Evolutionary conservation across 192 early-diverging fungal genomes (phyloP), one percentile per base, ranked within the genome.

Genomic region (Dimargaris xerosporica): DNA sequence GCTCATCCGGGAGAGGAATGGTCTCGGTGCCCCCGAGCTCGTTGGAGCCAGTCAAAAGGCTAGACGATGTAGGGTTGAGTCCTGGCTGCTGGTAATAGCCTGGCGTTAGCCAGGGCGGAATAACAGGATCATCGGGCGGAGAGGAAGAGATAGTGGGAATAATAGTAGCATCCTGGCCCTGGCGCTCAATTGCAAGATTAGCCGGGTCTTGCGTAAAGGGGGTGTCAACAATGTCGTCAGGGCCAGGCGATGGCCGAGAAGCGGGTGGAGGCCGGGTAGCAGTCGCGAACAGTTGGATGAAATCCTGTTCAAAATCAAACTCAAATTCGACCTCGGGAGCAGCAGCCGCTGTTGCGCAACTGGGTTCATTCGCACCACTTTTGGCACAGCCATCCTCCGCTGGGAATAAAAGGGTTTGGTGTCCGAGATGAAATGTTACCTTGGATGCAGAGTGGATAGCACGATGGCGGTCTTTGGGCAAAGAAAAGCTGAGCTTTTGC

Each of bases 171-270:
- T 54, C 53, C 3, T 54, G 53, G 53, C 21, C 28, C 15, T 54
- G 3, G 15, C 19, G 5, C 29, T 17, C 53, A 17, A 28, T 19
- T 1, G 29, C 21, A 17, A 17, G 53, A 16, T 17, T 10, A 15
- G 29, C 53, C 53, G 53, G 53, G 53, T 54, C 53, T 10, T 54
- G 53, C 3, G 53, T 54, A 26, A 54, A 54, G 3, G 19, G 53
- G 2, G 53, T 54, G 3, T 54, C 29, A 13, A 54, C 53, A 54
- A 54, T 54, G 3, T 54, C 53, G 29, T 54, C 53, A 45, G 9
- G 9, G 44, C 17, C 44, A 12, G 44, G 44, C 10, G 9, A 16
- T 16, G 44, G 44, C 10, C 44, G 44, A 45, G 44, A 45, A 12
- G 44, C 44, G 10, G 9, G 44, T 45, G 44, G 44, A 9, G 44